A percentile compares a stretch with the other conserved stretches of the same genome.
phyloP scores from a whole-genome alignment of 1,284 basidiomycete species.

The Apiotrichum akiyoshidainum region DNA sequence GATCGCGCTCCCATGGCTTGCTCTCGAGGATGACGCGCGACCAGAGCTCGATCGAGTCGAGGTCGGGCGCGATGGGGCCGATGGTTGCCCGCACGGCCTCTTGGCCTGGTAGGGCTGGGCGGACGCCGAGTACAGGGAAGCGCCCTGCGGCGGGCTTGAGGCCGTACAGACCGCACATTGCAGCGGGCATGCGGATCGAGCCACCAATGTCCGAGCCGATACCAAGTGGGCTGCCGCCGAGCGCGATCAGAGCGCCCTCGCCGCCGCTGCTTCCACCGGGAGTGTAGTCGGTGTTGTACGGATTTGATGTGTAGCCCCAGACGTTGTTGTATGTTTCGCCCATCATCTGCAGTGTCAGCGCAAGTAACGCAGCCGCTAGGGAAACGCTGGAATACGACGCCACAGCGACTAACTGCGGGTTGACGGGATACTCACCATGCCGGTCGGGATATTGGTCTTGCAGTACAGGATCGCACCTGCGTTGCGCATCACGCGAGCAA shows the following conservation, averaged over 20 bases:
- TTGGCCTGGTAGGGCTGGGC: conserved; percentile 62
- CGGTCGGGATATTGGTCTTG: conserved; percentile 12
- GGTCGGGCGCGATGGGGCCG: conserved; percentile 61
- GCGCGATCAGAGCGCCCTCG: conserved; percentile 57
- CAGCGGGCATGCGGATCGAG: conserved; percentile 64
- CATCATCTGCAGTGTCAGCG: not conserved
- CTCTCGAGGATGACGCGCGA: conserved; percentile 52
- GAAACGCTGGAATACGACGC: no score
- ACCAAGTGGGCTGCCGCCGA: conserved; percentile 61
- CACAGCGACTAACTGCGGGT: no score
- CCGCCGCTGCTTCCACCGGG: conserved; percentile 63
- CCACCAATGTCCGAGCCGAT: conserved; percentile 71
- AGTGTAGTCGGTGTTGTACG: conserved; percentile 48
- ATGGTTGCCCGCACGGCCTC: conserved; percentile 65
- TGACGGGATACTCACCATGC: conserved; percentile 12
- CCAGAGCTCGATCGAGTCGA: conserved; percentile 62
- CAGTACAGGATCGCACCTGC: conserved; percentile 20
- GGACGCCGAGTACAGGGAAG: conserved; percentile 52
- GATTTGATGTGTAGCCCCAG: conserved; percentile 44
- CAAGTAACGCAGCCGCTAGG: not conserved
- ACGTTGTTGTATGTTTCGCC: conserved; percentile 19
- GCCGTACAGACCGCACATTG: conserved; percentile 64
- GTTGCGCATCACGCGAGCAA: conserved; percentile 19
- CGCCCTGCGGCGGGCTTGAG: conserved; percentile 67
- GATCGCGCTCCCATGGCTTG: conserved; percentile 66